Conservation (phyloP, 345 rosid genomes). For the Arabis hirsuta region DNA sequence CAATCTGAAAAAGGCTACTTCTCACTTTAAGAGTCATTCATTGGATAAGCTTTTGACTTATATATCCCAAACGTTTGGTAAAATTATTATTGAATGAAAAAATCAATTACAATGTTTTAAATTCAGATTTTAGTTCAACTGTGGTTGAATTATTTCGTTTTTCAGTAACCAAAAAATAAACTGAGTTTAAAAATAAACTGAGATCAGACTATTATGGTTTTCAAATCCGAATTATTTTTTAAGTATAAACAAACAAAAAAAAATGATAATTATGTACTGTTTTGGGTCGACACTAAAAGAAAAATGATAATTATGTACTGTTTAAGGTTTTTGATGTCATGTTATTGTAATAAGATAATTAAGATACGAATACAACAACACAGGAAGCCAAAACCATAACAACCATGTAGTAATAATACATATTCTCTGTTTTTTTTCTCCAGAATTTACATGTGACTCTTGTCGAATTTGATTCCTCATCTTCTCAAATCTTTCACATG, state of each 20-base stretch:
- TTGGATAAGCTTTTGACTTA: slow-evolving; percentile 27
- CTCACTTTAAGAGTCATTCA: background rate
- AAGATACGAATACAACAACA: slow-evolving; percentile 22
- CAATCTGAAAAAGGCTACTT: slow-evolving; percentile 10
- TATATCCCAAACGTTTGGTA: background rate
- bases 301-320: too few species aligned
- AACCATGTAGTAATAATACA: slow-evolving; percentile 18
- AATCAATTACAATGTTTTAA: background rate
- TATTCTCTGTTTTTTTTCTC: slow-evolving; percentile 17
- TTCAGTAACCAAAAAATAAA: background rate
- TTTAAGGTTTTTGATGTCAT: background rate
- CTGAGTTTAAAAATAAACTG: background rate
- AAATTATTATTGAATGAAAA: background rate
- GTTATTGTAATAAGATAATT: slow-evolving; percentile 15
- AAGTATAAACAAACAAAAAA: too few species aligned
- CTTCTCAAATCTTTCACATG: slow-evolving; percentile 14
- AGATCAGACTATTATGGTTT: too few species aligned
- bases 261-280: too few species aligned
- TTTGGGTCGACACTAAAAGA: too few species aligned
- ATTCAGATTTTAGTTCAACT: background rate
- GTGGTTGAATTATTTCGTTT: background rate
- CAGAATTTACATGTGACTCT: slow-evolving; percentile 33
- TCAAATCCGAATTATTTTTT: too few species aligned
- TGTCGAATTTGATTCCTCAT: slow-evolving; percentile 28
- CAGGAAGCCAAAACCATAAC: slow-evolving; percentile 36